Evolutionary conservation across 331 rosid species (phyloP).

Genomic region (Quercus lobata): DNA sequence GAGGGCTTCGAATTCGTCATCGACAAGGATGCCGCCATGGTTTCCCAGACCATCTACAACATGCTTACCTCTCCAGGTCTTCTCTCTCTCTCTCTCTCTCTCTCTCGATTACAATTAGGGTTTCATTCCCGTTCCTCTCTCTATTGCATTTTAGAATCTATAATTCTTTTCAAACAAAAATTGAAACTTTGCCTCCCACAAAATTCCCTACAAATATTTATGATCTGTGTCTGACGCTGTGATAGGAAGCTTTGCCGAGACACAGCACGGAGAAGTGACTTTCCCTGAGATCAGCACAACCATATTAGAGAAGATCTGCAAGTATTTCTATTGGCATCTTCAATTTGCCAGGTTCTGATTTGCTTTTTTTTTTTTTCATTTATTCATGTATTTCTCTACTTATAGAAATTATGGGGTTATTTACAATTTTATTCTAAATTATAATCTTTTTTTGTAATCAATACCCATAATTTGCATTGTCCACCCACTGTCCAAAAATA

Average conservation of each 20-base stretch:
- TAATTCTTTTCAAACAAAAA: too few species aligned
- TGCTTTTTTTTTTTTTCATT: not conserved
- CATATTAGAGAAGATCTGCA: constrained; percentile 96
- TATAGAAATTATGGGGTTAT: too few species aligned
- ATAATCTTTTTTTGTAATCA: not conserved
- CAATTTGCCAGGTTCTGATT: constrained; percentile 74
- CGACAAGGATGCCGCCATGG: constrained; percentile 90
- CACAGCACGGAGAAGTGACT: constrained; percentile 76
- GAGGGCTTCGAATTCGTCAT: constrained; percentile 93
- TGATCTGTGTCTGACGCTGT: not conserved
- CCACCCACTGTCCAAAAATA: too few species aligned
- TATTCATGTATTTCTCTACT: not conserved
- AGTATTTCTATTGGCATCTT: constrained; percentile 95
- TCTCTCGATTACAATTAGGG: constrained; percentile 16
- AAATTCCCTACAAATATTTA: not conserved
- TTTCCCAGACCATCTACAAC: constrained; percentile 94
- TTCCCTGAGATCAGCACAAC: constrained; percentile 97
- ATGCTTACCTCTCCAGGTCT: constrained; percentile 98
- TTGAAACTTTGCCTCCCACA: not conserved
- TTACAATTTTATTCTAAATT: not conserved
- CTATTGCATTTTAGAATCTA: too few species aligned
- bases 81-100: constrained; percentile 10
- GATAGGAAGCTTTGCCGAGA: constrained; percentile 84
- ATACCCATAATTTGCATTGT: too few species aligned
- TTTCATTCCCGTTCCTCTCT: not conserved